These are phyloP conservation scores for Epichloe gansuensis DNA, from an alignment of 2,329 filamentous ascomycete genomes.

Conservation along the genomic window DNA sequence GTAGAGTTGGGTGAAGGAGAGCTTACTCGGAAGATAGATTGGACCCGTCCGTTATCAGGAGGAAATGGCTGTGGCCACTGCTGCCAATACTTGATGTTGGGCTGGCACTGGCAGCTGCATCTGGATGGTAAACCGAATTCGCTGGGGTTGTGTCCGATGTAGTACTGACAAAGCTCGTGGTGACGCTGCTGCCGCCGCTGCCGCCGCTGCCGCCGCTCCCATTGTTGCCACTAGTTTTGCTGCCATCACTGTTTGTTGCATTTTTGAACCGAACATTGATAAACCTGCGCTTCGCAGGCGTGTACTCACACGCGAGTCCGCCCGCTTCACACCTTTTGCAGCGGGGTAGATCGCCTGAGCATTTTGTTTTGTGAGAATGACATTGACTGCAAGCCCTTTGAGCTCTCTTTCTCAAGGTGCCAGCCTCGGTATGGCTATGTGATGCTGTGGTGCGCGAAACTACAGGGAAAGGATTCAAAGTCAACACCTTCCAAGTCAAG, in stretches of 20 bases:
- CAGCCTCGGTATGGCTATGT: slow-evolving; percentile 28
- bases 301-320: slow-evolving; percentile 27
- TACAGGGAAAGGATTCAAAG: slow-evolving; percentile 8
- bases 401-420: slow-evolving; percentile 27
- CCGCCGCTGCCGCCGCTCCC: too few species aligned
- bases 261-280: slow-evolving; percentile 18
- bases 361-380: slow-evolving; percentile 30
- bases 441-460: slow-evolving; percentile 27
- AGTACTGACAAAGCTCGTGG: neutral
- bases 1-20: neutral
- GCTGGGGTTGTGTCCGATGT: slow-evolving; percentile 1
- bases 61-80: slow-evolving; percentile 8
- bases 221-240: neutral
- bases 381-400: slow-evolving; percentile 30
- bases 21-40: slow-evolving; percentile 18
- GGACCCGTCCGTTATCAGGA: slow-evolving; percentile 13
- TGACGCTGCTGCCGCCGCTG: too few species aligned
- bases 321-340: slow-evolving; percentile 25
- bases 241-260: neutral
- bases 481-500: neutral
- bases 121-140: slow-evolving; percentile 5
- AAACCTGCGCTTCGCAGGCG: slow-evolving; percentile 25
- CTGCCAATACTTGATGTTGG: slow-evolving; percentile 8
- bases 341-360: slow-evolving; percentile 26
- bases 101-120: slow-evolving; percentile 10